These are phyloP conservation scores for Gomphus sp. DNA, from an alignment of 1,284 basidiomycete genomes.

Conservation along the genomic window DNA sequence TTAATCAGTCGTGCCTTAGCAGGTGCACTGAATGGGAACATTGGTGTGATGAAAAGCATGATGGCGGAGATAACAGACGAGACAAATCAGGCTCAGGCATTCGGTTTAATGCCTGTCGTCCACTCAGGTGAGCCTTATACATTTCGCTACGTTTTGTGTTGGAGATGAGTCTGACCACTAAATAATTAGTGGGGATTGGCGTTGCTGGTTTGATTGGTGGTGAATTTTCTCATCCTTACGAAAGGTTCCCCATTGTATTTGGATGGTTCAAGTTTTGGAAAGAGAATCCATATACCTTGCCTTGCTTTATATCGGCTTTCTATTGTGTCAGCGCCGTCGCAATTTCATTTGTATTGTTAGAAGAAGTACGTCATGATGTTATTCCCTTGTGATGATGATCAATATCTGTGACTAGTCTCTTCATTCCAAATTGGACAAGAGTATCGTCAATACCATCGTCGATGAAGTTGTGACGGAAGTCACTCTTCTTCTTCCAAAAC, in stretches of 20 bases:
- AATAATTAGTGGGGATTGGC: slow-evolving; percentile 18
- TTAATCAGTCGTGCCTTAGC: slow-evolving; percentile 31
- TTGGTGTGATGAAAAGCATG: slow-evolving; percentile 64
- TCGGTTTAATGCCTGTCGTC: slow-evolving; percentile 54
- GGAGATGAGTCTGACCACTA: not conserved
- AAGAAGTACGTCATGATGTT: not conserved
- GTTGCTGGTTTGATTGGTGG: slow-evolving; percentile 29
- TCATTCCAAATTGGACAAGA: not conserved
- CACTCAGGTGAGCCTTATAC: slow-evolving; percentile 33
- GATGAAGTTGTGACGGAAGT: slow-evolving; percentile 8
- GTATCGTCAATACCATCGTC: slow-evolving; percentile 21
- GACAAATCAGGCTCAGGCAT: slow-evolving; percentile 56
- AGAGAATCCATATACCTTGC: slow-evolving; percentile 32
- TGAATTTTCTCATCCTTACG: slow-evolving; percentile 29
- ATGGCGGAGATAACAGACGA: slow-evolving; percentile 65
- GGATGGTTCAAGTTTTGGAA: slow-evolving; percentile 21
- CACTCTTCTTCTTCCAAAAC: slow-evolving; percentile 11
- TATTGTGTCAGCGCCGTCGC: not conserved
- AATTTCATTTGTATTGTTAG: not conserved
- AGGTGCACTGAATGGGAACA: slow-evolving; percentile 42
- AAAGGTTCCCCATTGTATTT: slow-evolving; percentile 28
- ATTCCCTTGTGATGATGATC: slow-evolving; percentile 27
- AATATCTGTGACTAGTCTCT: slow-evolving; percentile 1
- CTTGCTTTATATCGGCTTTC: slow-evolving; percentile 9
- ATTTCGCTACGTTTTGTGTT: slow-evolving; percentile 11